Evolutionary conservation across 2,329 filamentous ascomycete genomes (phyloP), one percentile per base, ranked within the genome.

Genomic region (Huntiella abstrusa): DNA sequence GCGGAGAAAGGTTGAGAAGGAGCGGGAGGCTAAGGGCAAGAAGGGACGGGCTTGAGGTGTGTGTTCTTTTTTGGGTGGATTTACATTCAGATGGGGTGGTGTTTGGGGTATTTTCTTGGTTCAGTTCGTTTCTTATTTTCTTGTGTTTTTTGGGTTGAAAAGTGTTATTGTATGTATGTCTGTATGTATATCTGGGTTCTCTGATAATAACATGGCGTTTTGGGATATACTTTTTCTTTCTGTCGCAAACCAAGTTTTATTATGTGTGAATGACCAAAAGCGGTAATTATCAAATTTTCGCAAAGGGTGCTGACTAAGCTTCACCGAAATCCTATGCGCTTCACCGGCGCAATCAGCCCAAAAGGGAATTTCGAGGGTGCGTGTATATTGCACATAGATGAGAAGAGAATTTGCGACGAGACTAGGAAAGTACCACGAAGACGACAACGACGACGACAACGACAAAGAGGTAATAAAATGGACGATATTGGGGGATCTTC

Each of bases 1-100:
- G 80, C 77, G 84, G 63, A 83, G 91, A 65, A 93, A 77, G 72
- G 63, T 95, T 51, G 91, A 96, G 65, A 86, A 68, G 60, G 62
- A 70, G 60, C 57, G 54, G 49, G 58, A 58, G 55, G 60, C 46
- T 12, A 48, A 45, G 48, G 41, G 35, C 16, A 46, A 47, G 42
- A 44, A 33, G 22, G 33, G 43, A 32, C 12, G 17, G 34, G 35
- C 36, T 12, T 39, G 16, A 45, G 16, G 36, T 35, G n/a, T 11
- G 10, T 10, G 4, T 10, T 39, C 17, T 49, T 45, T 36, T 40
- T 33, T 44, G 35, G n/a, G 40, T 37, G 35, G 41, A 28, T 37
- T 40, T 33, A 45, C 47, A 35, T 41, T 49, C 33, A 40, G 33
- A 43, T 10, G 13, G 10, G 37, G 19, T 43, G 33, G 41, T 42